Evolutionary conservation across 2,329 filamentous ascomycete genomes (phyloP).

Genomic region (Sporothrix phasma): DNA sequence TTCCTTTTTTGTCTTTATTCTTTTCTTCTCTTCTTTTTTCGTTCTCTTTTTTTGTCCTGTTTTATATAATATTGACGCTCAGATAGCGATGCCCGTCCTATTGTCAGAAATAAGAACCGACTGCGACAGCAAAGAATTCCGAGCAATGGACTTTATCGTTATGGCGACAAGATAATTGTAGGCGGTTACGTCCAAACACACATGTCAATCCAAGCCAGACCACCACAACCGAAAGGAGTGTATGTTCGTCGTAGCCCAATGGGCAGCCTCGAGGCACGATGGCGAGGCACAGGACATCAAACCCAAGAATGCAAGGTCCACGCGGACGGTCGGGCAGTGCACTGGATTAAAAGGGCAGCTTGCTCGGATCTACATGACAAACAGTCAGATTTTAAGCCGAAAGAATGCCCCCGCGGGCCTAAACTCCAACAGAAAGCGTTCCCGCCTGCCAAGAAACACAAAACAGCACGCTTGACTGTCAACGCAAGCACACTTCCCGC

Average conservation of each 20-base stretch:
- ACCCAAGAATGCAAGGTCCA: neutral
- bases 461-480: neutral
- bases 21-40: too few relatives aligned
- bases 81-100: too few relatives aligned
- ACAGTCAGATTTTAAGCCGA: neutral
- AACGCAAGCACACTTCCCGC: neutral
- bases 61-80: too few relatives aligned
- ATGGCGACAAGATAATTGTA: too few relatives aligned
- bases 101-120: too few relatives aligned
- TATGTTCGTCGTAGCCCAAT: too few relatives aligned
- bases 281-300: neutral
- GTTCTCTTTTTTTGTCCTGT: too few relatives aligned
- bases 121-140: too few relatives aligned
- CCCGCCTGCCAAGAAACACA: neutral
- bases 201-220: neutral
- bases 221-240: neutral
- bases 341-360: neutral
- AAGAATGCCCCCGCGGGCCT: neutral
- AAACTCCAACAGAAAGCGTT: neutral
- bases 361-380: constrained; percentile 1
- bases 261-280: neutral
- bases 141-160: too few relatives aligned
- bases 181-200: neutral
- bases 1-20: too few relatives aligned
- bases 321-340: neutral